These are phyloP conservation scores for Thalassiosira hispida DNA, from an alignment of 352 stramenopile genomes.

Conservation along the genomic window DNA sequence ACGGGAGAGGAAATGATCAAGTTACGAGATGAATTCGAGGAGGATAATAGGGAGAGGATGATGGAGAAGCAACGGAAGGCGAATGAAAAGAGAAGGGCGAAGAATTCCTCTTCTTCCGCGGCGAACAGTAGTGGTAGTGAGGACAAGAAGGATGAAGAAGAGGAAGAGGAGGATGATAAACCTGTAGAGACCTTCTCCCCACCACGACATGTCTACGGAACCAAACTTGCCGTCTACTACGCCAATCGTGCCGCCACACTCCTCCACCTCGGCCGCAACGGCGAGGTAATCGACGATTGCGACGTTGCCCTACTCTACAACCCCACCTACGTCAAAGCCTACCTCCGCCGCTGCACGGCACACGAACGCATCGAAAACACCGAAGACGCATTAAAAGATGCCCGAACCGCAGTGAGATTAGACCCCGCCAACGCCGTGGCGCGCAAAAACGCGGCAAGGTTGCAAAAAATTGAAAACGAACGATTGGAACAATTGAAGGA, in stretches of 20 bases:
- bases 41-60: conserved; percentile 46
- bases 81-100: conserved; percentile 17
- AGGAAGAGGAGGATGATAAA: conserved; percentile 44
- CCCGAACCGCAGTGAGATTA: conserved; percentile 91
- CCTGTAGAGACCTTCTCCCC: conserved; percentile 21
- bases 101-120: not conserved
- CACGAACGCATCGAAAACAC: conserved; percentile 83
- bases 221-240: conserved; percentile 81
- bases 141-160: conserved; percentile 9
- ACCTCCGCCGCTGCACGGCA: conserved; percentile 91
- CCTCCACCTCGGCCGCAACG: conserved; percentile 79
- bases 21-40: conserved; percentile 56
- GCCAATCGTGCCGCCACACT: conserved; percentile 83
- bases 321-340: conserved; percentile 95
- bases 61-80: conserved; percentile 29
- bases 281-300: conserved; percentile 94
- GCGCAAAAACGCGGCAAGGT: conserved; percentile 77
- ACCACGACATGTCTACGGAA: conserved; percentile 52
- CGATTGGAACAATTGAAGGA: conserved; percentile 98
- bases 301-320: conserved; percentile 92
- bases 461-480: conserved; percentile 92
- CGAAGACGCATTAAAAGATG: conserved; percentile 91
- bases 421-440: conserved; percentile 82
- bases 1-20: conserved; percentile 59
- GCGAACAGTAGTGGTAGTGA: too few relatives aligned